These are phyloP conservation scores for Aspergillus olivimuriae DNA, from an alignment of 495 filamentous ascomycete species.

Conservation along the genomic window DNA sequence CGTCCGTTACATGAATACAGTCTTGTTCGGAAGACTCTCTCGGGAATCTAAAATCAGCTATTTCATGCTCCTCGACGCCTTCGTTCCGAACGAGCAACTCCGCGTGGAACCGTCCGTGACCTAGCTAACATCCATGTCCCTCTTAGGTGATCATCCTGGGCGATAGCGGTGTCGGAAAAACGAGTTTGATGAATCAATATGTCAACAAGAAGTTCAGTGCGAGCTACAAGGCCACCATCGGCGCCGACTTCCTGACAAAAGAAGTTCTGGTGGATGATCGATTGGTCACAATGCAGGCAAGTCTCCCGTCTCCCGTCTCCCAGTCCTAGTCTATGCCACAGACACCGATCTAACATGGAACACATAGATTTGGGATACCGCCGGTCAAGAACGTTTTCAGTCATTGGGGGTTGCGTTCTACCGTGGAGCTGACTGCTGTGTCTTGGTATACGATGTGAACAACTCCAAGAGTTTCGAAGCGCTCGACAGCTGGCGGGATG, in stretches of 20 bases:
- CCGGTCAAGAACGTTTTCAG: conserved; percentile 96
- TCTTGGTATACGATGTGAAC: conserved; percentile 97
- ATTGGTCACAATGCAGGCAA: conserved; percentile 96
- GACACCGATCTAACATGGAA: conserved; percentile 14
- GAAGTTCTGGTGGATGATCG: conserved; percentile 97
- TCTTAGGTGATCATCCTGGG: conserved; percentile 97
- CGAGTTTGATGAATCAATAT: conserved; percentile 99
- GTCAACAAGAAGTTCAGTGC: conserved; percentile 99
- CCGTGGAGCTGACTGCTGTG: conserved; percentile 96
- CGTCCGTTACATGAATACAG: neutral
- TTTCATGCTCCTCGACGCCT: no score
- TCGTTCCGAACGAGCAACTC: no score
- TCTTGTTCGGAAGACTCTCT: no score
- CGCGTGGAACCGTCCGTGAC: no score
- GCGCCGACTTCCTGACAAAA: conserved; percentile 97
- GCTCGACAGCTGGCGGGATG: conserved; percentile 95
- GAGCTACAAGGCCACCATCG: conserved; percentile 99
- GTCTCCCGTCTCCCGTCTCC: conserved; percentile 14
- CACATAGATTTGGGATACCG: conserved; percentile 90
- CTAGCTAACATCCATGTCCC: no score
- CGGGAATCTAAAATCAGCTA: no score
- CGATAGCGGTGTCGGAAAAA: conserved; percentile 98
- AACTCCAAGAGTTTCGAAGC: conserved; percentile 99
- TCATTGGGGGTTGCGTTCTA: conserved; percentile 98
- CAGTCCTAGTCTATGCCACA: neutral